A percentile compares a stretch with the other conserved stretches of the same genome.
Evolutionary conservation across 495 filamentous ascomycete genomes (phyloP).

Genomic region (Staphylotrichum tortipilum): DNA sequence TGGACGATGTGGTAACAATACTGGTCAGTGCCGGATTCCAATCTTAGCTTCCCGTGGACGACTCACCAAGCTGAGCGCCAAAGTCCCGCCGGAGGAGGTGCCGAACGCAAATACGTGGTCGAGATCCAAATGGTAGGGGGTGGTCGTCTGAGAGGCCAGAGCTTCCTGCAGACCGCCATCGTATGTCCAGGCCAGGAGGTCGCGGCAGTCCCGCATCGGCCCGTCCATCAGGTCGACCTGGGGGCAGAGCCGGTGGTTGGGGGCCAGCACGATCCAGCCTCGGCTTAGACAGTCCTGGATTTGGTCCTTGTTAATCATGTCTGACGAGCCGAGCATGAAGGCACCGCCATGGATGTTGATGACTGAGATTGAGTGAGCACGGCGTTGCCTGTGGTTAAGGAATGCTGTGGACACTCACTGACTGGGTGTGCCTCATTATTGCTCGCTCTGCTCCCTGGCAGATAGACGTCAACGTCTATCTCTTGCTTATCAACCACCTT

Average conservation of each 20-base stretch:
- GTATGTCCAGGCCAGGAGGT: not conserved
- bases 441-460: not conserved
- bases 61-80: not conserved
- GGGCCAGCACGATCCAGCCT: not conserved
- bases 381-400: too few relatives aligned
- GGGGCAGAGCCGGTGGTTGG: not conserved
- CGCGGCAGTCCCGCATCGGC: not conserved
- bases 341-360: not conserved
- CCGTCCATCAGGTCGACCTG: not conserved
- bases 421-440: not conserved
- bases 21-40: too few relatives aligned
- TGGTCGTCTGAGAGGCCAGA: not conserved
- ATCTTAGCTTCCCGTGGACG: too few relatives aligned
- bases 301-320: not conserved
- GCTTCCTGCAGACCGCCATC: not conserved
- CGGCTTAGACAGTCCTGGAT: not conserved
- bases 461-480: not conserved
- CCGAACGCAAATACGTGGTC: not conserved
- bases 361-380: not conserved
- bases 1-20: too few relatives aligned
- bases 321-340: not conserved
- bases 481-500: not conserved
- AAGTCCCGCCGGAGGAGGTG: not conserved
- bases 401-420: not conserved
- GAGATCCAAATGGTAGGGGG: not conserved